Percentiles rank a stretch among this genome's conserved stretches.
Evolutionary conservation across 2,329 filamentous ascomycete genomes (phyloP).

Genomic region (Fusarium sp.): DNA sequence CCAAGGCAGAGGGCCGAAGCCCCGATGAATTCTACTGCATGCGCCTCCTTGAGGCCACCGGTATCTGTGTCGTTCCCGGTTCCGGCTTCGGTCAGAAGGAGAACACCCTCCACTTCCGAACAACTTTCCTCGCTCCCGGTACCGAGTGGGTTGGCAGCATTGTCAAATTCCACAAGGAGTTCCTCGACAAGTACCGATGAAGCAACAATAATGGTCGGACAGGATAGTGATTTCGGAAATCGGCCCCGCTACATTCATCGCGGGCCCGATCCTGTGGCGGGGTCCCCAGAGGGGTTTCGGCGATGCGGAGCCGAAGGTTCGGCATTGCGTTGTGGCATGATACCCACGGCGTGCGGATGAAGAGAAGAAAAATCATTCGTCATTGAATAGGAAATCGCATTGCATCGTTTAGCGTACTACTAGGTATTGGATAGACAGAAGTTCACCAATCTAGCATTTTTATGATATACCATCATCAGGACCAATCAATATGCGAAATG

Average conservation of each 20-base stretch:
- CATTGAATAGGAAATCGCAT: constrained; percentile 11
- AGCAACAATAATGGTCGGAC: neutral
- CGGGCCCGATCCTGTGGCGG: constrained; percentile 15
- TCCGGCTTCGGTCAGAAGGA: constrained; percentile 95
- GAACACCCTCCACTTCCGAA: constrained; percentile 91
- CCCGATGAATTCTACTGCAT: constrained; percentile 96
- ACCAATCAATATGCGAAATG: neutral
- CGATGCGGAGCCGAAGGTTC: constrained; percentile 15
- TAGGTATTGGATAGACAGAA: constrained; percentile 33
- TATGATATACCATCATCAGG: constrained; percentile 1
- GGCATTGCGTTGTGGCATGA: constrained; percentile 4
- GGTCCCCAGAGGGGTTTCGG: constrained; percentile 13
- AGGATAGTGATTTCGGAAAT: neutral
- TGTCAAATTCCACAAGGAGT: constrained; percentile 88
- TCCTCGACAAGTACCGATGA: constrained; percentile 82
- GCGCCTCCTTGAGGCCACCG: constrained; percentile 89
- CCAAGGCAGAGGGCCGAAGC: constrained; percentile 75
- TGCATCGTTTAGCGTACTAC: constrained; percentile 33
- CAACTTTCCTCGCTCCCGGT: constrained; percentile 94
- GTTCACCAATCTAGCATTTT: constrained; percentile 35
- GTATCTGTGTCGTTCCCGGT: constrained; percentile 93
- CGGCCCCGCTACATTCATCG: neutral
- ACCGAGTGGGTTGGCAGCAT: constrained; percentile 94
- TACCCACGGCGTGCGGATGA: constrained; percentile 16
- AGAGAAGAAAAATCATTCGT: neutral